Evolutionary conservation across 2,329 filamentous ascomycete species (phyloP), one percentile per base, ranked within the genome.

Genomic region (Alternaria triticina): DNA sequence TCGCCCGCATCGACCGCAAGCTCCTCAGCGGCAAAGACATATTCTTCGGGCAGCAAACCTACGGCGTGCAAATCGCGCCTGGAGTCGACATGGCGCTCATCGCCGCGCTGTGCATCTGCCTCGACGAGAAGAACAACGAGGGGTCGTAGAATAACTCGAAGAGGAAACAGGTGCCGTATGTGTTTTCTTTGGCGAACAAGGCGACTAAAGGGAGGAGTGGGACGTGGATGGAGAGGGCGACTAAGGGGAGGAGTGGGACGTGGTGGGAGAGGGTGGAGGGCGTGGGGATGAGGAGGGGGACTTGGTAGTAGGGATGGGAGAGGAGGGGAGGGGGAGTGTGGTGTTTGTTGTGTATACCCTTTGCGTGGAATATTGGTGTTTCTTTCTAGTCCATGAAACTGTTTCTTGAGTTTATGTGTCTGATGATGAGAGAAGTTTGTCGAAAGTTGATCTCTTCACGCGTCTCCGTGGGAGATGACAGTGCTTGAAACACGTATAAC

Each of bases 31-130:
- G 81, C 33, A 81, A 87, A 30, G 84, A 91, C 70, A 73, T 90
- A 2, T 74, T 90, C 23, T 86, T 85, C 44, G 86, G 84, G 10
- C 84, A 89, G 79, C 88, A 91, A 79, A 90, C 88, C 5, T 92
- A 92, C 68, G 85, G 83, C 1, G 83, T 92, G 6, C 83, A 83
- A 1, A 84, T 92, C 6, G 89, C 89, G 1, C 88, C 89, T 0
- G 86, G 86, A 15, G 87, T 91, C 7, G 90, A 93, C 71, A 84
- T 90, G 78, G 86, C 88, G 5, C 72, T 92, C 50, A 86, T 92
- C 67, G 87, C 84, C 0, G 90, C 89, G 11, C 81, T 92, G 71
- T 91, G 89, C 73, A 88, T 92, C 56, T 88, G 86, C 64, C 80
- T 92, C 63, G 90, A 92, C 67, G 89, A 91, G 83, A 71, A 73